Base-by-base conservation (phyloP, 768 basidiomycete species). In the Mycena albidolilacea region DNA sequence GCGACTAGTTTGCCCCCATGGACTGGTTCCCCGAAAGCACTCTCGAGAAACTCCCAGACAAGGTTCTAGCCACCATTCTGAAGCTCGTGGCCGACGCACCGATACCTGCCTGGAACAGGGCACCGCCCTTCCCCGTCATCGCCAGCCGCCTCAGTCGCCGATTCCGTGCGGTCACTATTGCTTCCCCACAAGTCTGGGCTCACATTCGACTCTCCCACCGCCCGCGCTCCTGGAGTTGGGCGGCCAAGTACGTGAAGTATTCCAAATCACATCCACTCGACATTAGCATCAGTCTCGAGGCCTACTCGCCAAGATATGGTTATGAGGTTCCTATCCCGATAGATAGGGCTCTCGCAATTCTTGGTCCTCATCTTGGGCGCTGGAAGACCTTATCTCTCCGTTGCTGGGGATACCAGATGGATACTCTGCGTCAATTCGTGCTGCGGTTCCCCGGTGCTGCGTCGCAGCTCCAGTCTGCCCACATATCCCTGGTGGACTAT, bases 311-410 rank as follows among this genome's bases (percentile, higher is more conserved):
- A 21, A 23, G 10, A 43, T 2, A 43, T 43, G 41, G 10, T 6
- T 14, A 10, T 43, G 41, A 7, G 9, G 41, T 3, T 14, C 5
- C 52, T 11, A 54, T 54, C 8, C 21, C 52, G 11, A 19, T 54
- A 10, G 21, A 21, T 14, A 39, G 12, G 59, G 59, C 23, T 1
- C 55, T 70, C 37, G 54, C 39, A 7, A 39, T 70, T 6, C 12
- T 70, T 5, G 69, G 69, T 1, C 69, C 35, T 0, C 63, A 64
- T 64, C 30, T 70, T 3, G 44, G 21, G 4, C 69, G 63, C 37
- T 70, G 69, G 69, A 30, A 46, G 4, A 64, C 35, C 8, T 6
- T 70, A 35, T 52, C 63, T 6, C 14, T 70, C 11, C 69, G 55
- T 5, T 41, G 43, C 7, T 64, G 55, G 62, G 11, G 6, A 2